phyloP scores from a whole-genome alignment of 2,329 filamentous ascomycete genomes.

The Westerdykella ornata region DNA sequence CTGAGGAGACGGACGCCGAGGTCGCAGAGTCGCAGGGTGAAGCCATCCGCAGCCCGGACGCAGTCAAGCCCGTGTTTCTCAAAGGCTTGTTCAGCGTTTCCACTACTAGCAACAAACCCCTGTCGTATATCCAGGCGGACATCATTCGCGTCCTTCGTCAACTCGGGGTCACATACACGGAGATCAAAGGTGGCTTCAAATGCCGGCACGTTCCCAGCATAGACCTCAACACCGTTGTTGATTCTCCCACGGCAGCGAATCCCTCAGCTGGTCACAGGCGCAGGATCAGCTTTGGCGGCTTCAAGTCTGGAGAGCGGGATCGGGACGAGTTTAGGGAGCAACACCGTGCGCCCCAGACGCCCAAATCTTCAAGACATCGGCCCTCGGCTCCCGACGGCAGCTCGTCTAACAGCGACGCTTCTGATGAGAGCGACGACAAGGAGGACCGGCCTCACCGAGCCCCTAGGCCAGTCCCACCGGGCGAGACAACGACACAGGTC shows the following conservation, averaged over 20 bases:
- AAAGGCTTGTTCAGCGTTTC: slow-evolving; percentile 97
- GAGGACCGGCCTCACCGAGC: slow-evolving; percentile 38
- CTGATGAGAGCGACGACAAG: slow-evolving; percentile 63
- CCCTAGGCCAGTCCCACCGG: slow-evolving; percentile 50
- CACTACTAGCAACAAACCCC: slow-evolving; percentile 87
- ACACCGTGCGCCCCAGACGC: slow-evolving; percentile 47
- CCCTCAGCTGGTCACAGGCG: slow-evolving; percentile 52
- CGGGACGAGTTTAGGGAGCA: slow-evolving; percentile 65
- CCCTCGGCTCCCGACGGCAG: slow-evolving; percentile 56
- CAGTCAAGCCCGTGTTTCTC: slow-evolving; percentile 88
- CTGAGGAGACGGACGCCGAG: slow-evolving; percentile 85
- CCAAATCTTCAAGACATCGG: slow-evolving; percentile 41
- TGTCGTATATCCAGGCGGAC: slow-evolving; percentile 77
- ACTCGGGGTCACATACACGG: slow-evolving; percentile 81
- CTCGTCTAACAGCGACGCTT: slow-evolving; percentile 81
- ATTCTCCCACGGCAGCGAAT: slow-evolving; percentile 39
- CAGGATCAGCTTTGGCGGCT: slow-evolving; percentile 77
- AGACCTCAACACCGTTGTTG: slow-evolving; percentile 67
- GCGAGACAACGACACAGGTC: slow-evolving; percentile 86
- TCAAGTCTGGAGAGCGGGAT: slow-evolving; percentile 50
- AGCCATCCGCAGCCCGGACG: slow-evolving; percentile 59
- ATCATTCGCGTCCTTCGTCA: slow-evolving; percentile 84
- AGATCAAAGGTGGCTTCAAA: slow-evolving; percentile 89
- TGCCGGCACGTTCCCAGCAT: slow-evolving; percentile 88
- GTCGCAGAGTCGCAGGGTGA: slow-evolving; percentile 49